phyloP scores from a whole-genome alignment of 1,139 yeast genomes.

The Saccharomyces uvarum region DNA sequence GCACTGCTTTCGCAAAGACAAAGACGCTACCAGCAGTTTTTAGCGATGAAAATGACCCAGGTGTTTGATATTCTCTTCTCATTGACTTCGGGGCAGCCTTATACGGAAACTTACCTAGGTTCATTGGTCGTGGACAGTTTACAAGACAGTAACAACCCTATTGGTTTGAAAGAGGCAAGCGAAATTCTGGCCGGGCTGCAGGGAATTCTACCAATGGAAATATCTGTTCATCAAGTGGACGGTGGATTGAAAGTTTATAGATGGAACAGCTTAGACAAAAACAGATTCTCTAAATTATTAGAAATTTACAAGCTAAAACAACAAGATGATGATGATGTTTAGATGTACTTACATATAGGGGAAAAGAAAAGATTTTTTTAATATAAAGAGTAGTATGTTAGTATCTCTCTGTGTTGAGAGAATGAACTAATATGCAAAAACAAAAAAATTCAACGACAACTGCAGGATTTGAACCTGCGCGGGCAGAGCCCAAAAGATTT shows the following conservation, averaged over 20 bases:
- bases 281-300: conserved; percentile 3
- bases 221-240: conserved; percentile 19
- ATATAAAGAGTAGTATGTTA: background rate
- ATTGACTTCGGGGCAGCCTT: conserved; percentile 30
- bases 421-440: background rate
- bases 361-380: background rate
- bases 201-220: conserved; percentile 12
- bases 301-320: background rate
- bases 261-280: conserved; percentile 19
- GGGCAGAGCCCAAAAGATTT: conserved; percentile 43
- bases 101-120: conserved; percentile 27
- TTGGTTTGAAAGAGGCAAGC: conserved; percentile 30
- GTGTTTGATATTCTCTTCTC: conserved; percentile 31
- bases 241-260: conserved; percentile 27
- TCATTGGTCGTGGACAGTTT: conserved; percentile 31
- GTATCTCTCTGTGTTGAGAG: background rate
- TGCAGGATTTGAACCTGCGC: conserved; percentile 37
- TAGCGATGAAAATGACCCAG: conserved; percentile 38
- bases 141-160: conserved; percentile 30
- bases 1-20: conserved; percentile 29
- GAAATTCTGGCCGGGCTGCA: conserved; percentile 26
- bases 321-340: background rate
- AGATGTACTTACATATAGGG: background rate
- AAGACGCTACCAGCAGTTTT: conserved; percentile 34
- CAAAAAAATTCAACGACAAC: conserved; percentile 30